Conservation (phyloP, 2,329 filamentous ascomycete genomes). For the Nemania diffusa region DNA sequence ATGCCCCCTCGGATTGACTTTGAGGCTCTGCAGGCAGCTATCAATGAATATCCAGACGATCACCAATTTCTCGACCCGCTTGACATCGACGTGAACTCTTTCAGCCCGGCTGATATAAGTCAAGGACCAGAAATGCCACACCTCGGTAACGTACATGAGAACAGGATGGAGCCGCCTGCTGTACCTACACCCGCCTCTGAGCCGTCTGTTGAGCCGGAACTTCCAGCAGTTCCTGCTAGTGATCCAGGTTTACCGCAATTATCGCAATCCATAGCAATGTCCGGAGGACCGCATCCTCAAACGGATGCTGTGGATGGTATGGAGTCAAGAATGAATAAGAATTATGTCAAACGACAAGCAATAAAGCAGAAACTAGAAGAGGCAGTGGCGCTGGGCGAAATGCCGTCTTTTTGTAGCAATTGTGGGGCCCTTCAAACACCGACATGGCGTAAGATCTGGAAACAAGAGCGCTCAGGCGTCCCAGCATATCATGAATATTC, state of each 20-base stretch:
- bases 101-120: slow-evolving; percentile 33
- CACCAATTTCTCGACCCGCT: slow-evolving; percentile 38
- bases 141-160: slow-evolving; percentile 5
- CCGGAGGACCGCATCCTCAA: slow-evolving; percentile 56
- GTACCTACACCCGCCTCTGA: slow-evolving; percentile 38
- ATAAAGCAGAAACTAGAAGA: slow-evolving; percentile 69
- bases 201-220: slow-evolving; percentile 45
- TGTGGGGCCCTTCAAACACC: slow-evolving; percentile 96
- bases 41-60: slow-evolving; percentile 39
- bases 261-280: slow-evolving; percentile 49
- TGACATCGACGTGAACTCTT: slow-evolving; percentile 33
- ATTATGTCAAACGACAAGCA: slow-evolving; percentile 70
- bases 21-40: slow-evolving; percentile 38
- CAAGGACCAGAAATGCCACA: slow-evolving; percentile 26
- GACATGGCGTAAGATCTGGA: slow-evolving; percentile 94
- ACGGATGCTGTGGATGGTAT: slow-evolving; percentile 54
- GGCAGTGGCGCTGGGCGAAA: slow-evolving; percentile 79
- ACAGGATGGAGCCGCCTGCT: slow-evolving; percentile 39
- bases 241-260: slow-evolving; percentile 54
- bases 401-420: slow-evolving; percentile 90
- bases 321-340: slow-evolving; percentile 65
- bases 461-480: slow-evolving; percentile 76
- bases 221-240: slow-evolving; percentile 57
- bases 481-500: slow-evolving; percentile 77
- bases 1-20: slow-evolving; percentile 33